A percentile compares a stretch with the other conserved stretches of the same genome.
These are phyloP conservation scores for Zelonia costaricensis DNA, from an alignment of 208 protist genomes.

Conservation along the genomic window DNA sequence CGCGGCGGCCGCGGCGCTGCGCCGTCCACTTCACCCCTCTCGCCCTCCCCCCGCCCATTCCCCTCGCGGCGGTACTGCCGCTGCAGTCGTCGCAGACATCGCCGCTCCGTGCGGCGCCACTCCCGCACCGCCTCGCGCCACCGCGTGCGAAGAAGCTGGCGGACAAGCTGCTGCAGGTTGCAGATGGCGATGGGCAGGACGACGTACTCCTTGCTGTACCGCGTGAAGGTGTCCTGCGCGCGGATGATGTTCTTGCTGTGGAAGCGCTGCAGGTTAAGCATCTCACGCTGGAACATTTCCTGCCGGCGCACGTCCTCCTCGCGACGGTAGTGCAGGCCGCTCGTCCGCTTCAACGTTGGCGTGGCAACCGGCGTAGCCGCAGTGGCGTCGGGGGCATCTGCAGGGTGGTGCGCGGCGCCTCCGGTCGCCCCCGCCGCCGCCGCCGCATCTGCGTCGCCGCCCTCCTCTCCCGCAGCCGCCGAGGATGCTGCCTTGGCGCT, in stretches of 20 bases:
- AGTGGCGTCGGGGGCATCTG: too few species aligned
- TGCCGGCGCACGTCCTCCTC: constrained; percentile 23
- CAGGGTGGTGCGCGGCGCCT: neutral
- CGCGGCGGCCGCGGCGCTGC: neutral
- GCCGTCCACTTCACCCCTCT: neutral
- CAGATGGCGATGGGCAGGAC: constrained; percentile 84
- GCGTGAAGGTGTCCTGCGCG: constrained; percentile 72
- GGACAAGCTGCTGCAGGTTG: constrained; percentile 70
- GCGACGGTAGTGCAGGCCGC: constrained; percentile 19
- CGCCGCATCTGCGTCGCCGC: neutral
- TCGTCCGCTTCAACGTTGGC: constrained; percentile 12
- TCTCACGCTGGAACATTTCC: constrained; percentile 44
- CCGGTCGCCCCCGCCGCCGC: neutral
- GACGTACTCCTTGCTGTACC: constrained; percentile 78
- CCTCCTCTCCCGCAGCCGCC: neutral
- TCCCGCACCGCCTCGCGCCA: constrained; percentile 29
- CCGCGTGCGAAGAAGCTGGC: constrained; percentile 31
- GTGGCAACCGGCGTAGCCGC: neutral
- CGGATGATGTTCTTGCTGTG: constrained; percentile 77
- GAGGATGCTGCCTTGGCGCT: neutral
- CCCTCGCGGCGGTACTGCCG: neutral
- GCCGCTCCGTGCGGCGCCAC: constrained; percentile 6
- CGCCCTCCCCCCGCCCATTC: neutral
- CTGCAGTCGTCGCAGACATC: neutral
- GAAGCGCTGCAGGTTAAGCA: constrained; percentile 82